Evolutionary conservation across 2,329 filamentous ascomycete species (phyloP).

Genomic region (Thelonectria rubi): DNA sequence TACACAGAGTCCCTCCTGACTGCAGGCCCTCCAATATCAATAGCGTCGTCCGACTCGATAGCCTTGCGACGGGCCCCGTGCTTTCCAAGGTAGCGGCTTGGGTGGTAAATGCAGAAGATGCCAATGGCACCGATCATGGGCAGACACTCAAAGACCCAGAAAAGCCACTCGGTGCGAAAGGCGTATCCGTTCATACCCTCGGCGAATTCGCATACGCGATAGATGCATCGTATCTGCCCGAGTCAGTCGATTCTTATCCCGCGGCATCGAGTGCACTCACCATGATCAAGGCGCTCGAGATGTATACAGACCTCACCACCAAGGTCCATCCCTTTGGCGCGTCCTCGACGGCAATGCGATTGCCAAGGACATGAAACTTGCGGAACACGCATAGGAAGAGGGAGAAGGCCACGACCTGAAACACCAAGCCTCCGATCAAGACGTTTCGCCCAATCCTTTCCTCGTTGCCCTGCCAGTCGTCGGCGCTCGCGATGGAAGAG

Average conservation of each 20-base stretch:
- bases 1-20: not conserved
- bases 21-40: constrained; percentile 19
- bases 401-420: constrained; percentile 53
- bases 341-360: constrained; percentile 29
- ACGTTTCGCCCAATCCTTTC: constrained; percentile 51
- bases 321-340: constrained; percentile 49
- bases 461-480: constrained; percentile 53
- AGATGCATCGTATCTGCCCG: constrained; percentile 59
- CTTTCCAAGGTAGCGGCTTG: constrained; percentile 49
- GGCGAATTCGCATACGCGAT: constrained; percentile 62
- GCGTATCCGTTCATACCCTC: constrained; percentile 61
- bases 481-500: constrained; percentile 53
- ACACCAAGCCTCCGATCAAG: constrained; percentile 53
- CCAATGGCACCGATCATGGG: constrained; percentile 58
- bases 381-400: constrained; percentile 53
- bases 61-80: constrained; percentile 19
- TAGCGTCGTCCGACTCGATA: constrained; percentile 5
- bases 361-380: constrained; percentile 49
- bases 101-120: constrained; percentile 60
- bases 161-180: constrained; percentile 61
- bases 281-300: constrained; percentile 56
- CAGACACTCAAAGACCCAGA: constrained; percentile 61
- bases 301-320: constrained; percentile 53
- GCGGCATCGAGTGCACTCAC: constrained; percentile 43
- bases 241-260: not conserved